Base-by-base conservation (phyloP, 2,329 filamentous ascomycete species). In the Colletotrichum godetiae region DNA sequence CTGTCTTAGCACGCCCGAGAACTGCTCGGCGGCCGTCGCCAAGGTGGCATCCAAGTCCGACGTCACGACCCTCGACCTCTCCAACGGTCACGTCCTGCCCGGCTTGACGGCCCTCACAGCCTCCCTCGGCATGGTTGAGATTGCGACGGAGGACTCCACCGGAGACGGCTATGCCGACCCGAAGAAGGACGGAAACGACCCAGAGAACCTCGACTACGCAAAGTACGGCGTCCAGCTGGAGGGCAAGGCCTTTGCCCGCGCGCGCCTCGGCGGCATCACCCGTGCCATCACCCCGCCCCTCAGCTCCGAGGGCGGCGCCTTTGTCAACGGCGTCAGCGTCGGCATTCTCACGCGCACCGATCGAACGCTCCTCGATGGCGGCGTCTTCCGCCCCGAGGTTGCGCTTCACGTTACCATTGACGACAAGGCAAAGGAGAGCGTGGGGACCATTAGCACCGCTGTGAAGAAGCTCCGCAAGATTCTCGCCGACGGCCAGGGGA, bases 61-160 rank as follows among this genome's bases (percentile, higher is more conserved):
- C 37, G 68, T 76, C 6, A 73, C 76, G 1, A 66, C 67, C 33
- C 77, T 89, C 19, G 42, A 79, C 4, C 81, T 89, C 4, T 58
- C 80, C 15, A 80, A 89, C 55, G 88, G 87, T 3, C 79, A 88
- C 73, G 76, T 89, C 46, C 82, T 85, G 8, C 85, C 88, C 3
- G 84, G 87, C 0, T 77, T 90, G 37, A 88, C 85, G n/a, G 84
- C 86, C 2, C 81, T 90, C 42, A 84, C 86, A 4, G 81, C 82
- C 5, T 77, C 79, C 8, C 82, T 90, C 2, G 89, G 89, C 1
- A 79, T 90, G 4, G 78, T 80, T 12, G 89, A 90, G 76, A 89
- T 90, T 53, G 77, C 79, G 24, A 80, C 78, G 1, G 85, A 87
- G 63, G 74, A 76, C 1, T 79, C 78, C 27, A 89, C 88, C 0